These are phyloP conservation scores for Gossypium davidsonii DNA, from an alignment of 441 rosid species.

Conservation along the genomic window DNA sequence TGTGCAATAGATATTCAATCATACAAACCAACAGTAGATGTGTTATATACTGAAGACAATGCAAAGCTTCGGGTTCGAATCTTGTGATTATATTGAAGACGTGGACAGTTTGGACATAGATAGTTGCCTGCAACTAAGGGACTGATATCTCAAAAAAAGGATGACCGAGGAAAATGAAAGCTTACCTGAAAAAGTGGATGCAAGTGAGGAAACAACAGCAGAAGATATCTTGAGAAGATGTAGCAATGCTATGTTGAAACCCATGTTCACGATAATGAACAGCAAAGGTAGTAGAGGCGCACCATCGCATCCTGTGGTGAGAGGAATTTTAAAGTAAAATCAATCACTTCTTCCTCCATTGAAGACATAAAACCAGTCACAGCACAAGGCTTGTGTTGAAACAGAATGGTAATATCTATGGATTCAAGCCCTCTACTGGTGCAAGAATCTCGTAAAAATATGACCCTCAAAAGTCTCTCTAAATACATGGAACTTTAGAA, in stretches of 20 bases:
- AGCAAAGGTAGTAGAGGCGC: conserved; percentile 86
- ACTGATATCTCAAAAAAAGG: neutral
- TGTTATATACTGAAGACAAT: too few species aligned
- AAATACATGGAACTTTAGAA: too few species aligned
- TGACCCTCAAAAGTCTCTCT: too few species aligned
- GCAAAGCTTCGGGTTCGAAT: neutral
- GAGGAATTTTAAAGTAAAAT: conserved; percentile 12
- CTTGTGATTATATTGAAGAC: too few species aligned
- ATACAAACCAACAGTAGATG: neutral
- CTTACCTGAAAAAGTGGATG: conserved; percentile 84
- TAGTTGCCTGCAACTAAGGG: neutral
- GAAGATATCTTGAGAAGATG: conserved; percentile 90
- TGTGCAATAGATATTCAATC: neutral
- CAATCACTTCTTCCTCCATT: neutral
- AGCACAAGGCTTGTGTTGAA: neutral
- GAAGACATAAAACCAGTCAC: neutral
- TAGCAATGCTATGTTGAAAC: conserved; percentile 73
- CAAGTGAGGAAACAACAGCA: conserved; percentile 80
- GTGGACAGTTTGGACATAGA: neutral
- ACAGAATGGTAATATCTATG: too few species aligned
- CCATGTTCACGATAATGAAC: conserved; percentile 79
- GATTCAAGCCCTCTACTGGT: neutral
- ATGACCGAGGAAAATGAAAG: neutral
- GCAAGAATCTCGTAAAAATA: neutral
- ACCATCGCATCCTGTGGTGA: conserved; percentile 76